Evolutionary conservation across 176 grass and related monocot species (phyloP), one percentile per base, ranked within the genome.

Genomic region (Cenchrus americanus): DNA sequence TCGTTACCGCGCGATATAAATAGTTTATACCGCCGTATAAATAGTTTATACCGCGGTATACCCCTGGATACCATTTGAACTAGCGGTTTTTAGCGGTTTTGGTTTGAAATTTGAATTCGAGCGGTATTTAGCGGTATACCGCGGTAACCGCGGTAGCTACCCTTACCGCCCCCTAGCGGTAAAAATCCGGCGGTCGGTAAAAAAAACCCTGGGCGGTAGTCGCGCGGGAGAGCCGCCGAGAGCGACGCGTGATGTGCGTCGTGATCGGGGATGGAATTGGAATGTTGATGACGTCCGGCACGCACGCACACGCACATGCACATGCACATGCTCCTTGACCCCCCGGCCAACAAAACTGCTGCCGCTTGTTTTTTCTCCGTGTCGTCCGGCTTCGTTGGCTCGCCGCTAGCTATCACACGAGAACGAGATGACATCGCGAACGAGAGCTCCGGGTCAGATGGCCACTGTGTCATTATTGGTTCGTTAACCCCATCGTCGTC

Each of bases 391-490:
- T 2, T 47, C 14, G 66, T 69, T 75, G 75, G 69, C 27, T 23
- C 64, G 83, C 71, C 53, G 61, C 68, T 80, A 74, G 70, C 76
- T 50, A 81, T 69, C 55, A 51, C 49, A 48, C 3, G 34, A 37
- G 49, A 59, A 48, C 3, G 34, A 37, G 49, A 59, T 73, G 10
- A 61, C 52, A 58, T 70, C 77, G 62, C 72, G 83, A 21, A 66
- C 47, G 37, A 15, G 34, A 37, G 11, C 21, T 32, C 11, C 76
- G 50, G 59, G 74, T 17, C 64, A 14, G 63, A 61, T 76, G 58
- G 40, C 14, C 42, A 77, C 37, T 26, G 88, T 86, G 82, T 90
- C 82, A 86, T 90, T 82, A 81, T 81, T 71, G 71, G 30, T 12
- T 50, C 68, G 42, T 44, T 72, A 14, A 71, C 49, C 19, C 8